Percentiles rank a stretch among this genome's conserved stretches.
These are phyloP conservation scores for Fraxinus excelsior DNA, from an alignment of 257 asterid species.

Conservation along the genomic window DNA sequence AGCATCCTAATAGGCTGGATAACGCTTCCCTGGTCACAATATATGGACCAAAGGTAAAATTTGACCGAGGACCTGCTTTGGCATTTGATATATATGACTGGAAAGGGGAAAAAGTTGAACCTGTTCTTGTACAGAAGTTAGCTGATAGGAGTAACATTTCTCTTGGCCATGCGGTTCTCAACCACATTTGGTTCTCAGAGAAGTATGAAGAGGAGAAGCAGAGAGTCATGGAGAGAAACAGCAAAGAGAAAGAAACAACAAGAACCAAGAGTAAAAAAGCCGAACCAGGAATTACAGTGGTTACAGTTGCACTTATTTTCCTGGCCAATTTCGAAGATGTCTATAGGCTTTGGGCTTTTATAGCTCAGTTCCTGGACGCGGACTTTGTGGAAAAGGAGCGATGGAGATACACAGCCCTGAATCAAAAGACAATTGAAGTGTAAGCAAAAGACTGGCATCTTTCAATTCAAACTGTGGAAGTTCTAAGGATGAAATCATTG, in stretches of 20 bases:
- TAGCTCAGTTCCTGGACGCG: slow-evolving; percentile 84
- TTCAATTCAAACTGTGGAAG: neutral
- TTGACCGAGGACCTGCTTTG: slow-evolving; percentile 84
- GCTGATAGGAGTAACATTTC: slow-evolving; percentile 77
- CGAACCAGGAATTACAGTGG: slow-evolving; percentile 49
- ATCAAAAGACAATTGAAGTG: slow-evolving; percentile 76
- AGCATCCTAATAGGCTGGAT: slow-evolving; percentile 81
- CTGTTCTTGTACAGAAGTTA: slow-evolving; percentile 78
- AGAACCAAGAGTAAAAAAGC: slow-evolving; percentile 27
- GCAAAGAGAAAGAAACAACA: slow-evolving; percentile 31
- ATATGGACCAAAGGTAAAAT: slow-evolving; percentile 84
- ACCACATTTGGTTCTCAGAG: slow-evolving; percentile 58
- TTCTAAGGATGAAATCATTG: neutral
- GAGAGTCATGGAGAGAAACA: slow-evolving; percentile 35
- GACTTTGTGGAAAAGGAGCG: slow-evolving; percentile 94
- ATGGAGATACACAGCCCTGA: slow-evolving; percentile 88
- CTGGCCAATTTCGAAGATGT: slow-evolving; percentile 80
- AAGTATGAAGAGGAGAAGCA: slow-evolving; percentile 52
- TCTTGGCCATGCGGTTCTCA: slow-evolving; percentile 61
- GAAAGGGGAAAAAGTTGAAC: slow-evolving; percentile 85
- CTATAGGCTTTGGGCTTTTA: slow-evolving; percentile 77
- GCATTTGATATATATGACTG: slow-evolving; percentile 85
- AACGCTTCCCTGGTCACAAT: slow-evolving; percentile 64
- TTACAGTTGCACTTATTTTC: slow-evolving; percentile 70
- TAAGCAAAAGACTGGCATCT: slow-evolving; percentile 18